Evolutionary conservation across 192 early-diverging fungal genomes (phyloP).

Genomic region (Backusella luteola): DNA sequence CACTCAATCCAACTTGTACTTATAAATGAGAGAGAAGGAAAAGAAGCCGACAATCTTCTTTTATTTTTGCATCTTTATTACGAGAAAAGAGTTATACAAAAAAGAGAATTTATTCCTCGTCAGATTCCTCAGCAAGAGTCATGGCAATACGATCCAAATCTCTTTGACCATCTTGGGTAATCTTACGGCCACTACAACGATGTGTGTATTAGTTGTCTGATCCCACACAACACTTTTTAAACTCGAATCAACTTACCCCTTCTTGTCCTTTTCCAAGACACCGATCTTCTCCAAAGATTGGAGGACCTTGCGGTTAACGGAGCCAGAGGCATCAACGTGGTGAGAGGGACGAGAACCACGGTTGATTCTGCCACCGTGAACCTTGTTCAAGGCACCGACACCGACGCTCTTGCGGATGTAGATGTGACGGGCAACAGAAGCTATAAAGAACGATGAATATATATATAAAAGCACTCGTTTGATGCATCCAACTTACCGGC

Average conservation of each 20-base stretch:
- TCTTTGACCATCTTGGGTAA: conserved; percentile 95
- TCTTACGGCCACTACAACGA: conserved; percentile 79
- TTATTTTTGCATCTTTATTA: conserved; percentile 5
- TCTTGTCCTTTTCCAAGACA: conserved; percentile 89
- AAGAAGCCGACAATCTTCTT: background rate
- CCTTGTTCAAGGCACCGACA: conserved; percentile 92
- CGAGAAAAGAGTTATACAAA: background rate
- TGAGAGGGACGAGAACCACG: conserved; percentile 94
- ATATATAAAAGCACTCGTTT: background rate
- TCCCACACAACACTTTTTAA: background rate
- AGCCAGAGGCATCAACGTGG: conserved; percentile 82
- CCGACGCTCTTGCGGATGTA: conserved; percentile 95
- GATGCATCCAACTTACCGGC: conserved; percentile 58
- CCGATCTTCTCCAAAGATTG: conserved; percentile 99
- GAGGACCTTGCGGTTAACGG: conserved; percentile 92
- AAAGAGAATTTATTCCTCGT: conserved; percentile 31
- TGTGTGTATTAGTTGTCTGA: background rate
- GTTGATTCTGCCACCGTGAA: conserved; percentile 90
- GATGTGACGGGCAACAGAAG: conserved; percentile 95
- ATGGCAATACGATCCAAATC: conserved; percentile 96
- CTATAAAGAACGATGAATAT: conserved; percentile 31
- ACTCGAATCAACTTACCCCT: conserved; percentile 55
- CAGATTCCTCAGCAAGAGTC: conserved; percentile 37
- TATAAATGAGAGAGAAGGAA: background rate
- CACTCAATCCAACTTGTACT: background rate